Conservation (phyloP, 1,284 basidiomycete species). For the Tylopilus sp. region DNA sequence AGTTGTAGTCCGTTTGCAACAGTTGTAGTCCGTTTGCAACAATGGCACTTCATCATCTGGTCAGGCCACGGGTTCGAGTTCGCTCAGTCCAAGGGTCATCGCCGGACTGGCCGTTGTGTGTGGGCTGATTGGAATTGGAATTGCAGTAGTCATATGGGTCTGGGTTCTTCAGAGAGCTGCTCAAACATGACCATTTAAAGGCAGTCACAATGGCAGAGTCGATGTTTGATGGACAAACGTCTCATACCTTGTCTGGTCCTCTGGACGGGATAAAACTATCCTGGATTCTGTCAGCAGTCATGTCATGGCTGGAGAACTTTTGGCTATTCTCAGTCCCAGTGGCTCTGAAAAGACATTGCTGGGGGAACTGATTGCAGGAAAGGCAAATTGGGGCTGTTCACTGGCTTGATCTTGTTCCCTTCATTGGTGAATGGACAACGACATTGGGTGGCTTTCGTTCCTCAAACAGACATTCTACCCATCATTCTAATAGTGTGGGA, state of each 20-base stretch:
- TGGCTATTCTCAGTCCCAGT: constrained; percentile 85
- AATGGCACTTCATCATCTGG: constrained; percentile 34
- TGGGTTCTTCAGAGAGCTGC: constrained; percentile 62
- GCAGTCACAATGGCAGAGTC: constrained; percentile 48
- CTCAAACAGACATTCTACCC: constrained; percentile 82
- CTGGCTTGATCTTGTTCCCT: constrained; percentile 65
- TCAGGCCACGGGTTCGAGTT: constrained; percentile 32
- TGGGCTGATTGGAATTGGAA: constrained; percentile 55
- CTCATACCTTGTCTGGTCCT: constrained; percentile 58
- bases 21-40: too few relatives aligned
- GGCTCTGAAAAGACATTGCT: constrained; percentile 87
- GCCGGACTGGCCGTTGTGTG: constrained; percentile 85
- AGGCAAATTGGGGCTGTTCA: constrained; percentile 63
- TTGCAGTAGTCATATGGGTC: constrained; percentile 62
- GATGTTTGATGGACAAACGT: constrained; percentile 70
- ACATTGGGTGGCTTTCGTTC: constrained; percentile 77
- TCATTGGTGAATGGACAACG: constrained; percentile 30
- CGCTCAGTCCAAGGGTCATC: constrained; percentile 77
- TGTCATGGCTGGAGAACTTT: constrained; percentile 76
- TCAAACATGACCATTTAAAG: constrained; percentile 42
- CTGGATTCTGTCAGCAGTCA: constrained; percentile 68
- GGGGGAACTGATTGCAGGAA: constrained; percentile 80
- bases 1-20: too few relatives aligned
- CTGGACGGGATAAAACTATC: constrained; percentile 62
- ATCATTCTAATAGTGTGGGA: constrained; percentile 80